These are phyloP conservation scores for Heterobasidion irregulare DNA, from an alignment of 1,284 basidiomycete species.

Conservation along the genomic window DNA sequence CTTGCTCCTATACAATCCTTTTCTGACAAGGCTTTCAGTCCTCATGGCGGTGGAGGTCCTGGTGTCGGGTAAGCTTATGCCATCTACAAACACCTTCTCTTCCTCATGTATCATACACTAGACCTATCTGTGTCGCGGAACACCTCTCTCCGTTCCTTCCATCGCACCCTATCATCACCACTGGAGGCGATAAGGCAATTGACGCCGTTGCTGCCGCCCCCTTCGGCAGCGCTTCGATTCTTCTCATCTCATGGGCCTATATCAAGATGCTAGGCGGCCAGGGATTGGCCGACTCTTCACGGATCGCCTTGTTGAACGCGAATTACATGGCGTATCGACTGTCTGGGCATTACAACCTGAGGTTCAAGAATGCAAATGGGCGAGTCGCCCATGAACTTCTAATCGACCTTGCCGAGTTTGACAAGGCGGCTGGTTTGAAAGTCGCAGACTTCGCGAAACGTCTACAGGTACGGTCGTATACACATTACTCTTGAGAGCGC, in stretches of 20 bases:
- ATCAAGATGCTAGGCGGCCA: constrained; percentile 96
- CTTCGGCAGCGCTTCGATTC: constrained; percentile 91
- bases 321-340: constrained; percentile 96
- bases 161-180: constrained; percentile 74
- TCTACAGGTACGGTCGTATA: constrained; percentile 50
- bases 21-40: constrained; percentile 35
- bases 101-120: constrained; percentile 22
- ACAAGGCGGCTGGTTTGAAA: constrained; percentile 81
- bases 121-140: constrained; percentile 90
- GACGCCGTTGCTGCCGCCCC: constrained; percentile 88
- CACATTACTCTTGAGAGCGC: constrained; percentile 15
- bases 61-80: constrained; percentile 65
- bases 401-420: constrained; percentile 93
- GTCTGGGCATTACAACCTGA: constrained; percentile 78
- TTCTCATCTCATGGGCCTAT: constrained; percentile 97
- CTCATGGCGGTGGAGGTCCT: constrained; percentile 96
- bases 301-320: constrained; percentile 85
- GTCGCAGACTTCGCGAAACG: constrained; percentile 96
- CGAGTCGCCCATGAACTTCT: constrained; percentile 94
- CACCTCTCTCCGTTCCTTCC: constrained; percentile 95
- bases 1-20: constrained; percentile 8
- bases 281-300: constrained; percentile 81
- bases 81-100: background rate
- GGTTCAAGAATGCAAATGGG: constrained; percentile 86
- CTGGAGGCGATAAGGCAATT: constrained; percentile 70